A percentile compares a stretch with the other conserved stretches of the same genome.
Conservation (phyloP, 495 filamentous ascomycete species). For the Delitschia confertaspora region DNA sequence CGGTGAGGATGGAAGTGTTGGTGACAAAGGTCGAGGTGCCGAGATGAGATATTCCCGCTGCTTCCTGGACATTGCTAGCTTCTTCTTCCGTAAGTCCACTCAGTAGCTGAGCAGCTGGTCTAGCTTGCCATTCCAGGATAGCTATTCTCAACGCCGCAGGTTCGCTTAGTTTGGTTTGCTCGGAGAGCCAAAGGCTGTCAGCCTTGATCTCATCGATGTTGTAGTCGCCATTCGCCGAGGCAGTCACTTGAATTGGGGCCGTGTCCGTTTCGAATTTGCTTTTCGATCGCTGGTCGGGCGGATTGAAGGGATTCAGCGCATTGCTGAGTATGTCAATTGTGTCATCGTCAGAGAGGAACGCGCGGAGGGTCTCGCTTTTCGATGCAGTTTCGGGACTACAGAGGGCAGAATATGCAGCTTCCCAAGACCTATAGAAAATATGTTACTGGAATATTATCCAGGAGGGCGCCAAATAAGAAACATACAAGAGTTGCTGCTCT, state of each 20-base stretch:
- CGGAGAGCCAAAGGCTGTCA: conserved; percentile 78
- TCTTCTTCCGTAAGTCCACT: conserved; percentile 60
- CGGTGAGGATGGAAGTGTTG: conserved; percentile 31
- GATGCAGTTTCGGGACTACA: conserved; percentile 44
- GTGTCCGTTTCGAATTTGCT: conserved; percentile 76
- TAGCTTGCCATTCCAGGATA: conserved; percentile 73
- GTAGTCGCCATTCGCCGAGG: conserved; percentile 56
- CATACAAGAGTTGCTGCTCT: conserved; percentile 24
- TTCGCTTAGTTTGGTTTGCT: conserved; percentile 67
- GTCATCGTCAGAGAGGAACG: conserved; percentile 59
- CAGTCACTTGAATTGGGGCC: conserved; percentile 78
- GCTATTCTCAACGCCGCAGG: conserved; percentile 71
- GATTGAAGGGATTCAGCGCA: conserved; percentile 53
- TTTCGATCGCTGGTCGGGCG: conserved; percentile 52
- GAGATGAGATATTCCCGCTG: conserved; percentile 50
- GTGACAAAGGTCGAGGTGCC: conserved; percentile 43
- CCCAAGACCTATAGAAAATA: conserved; percentile 68
- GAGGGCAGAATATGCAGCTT: conserved; percentile 56
- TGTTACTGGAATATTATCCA: conserved; percentile 1
- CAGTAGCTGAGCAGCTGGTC: conserved; percentile 56
- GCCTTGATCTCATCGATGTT: conserved; percentile 75
- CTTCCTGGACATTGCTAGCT: conserved; percentile 55
- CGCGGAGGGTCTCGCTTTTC: conserved; percentile 36
- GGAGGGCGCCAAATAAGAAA: neutral
- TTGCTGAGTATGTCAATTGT: conserved; percentile 56